Conservation (phyloP, 306 rosid species). For the Cicer chorassanicum region DNA sequence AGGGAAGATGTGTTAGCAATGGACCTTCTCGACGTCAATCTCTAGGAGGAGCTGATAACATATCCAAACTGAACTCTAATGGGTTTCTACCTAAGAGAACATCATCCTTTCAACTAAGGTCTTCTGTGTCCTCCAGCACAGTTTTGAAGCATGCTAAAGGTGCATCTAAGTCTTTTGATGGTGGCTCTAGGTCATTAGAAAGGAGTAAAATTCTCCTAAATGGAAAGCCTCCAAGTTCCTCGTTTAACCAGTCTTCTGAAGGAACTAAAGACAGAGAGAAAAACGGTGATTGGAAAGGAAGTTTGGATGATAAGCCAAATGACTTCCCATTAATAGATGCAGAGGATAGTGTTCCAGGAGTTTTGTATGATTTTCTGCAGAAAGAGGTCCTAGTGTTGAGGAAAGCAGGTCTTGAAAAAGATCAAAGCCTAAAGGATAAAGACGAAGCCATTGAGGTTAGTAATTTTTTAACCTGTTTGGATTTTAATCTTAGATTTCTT, state of each 20-base stretch:
- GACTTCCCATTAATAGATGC: slow-evolving; percentile 67
- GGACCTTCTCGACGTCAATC: slow-evolving; percentile 98
- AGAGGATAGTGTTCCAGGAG: slow-evolving; percentile 85
- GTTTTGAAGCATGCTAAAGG: slow-evolving; percentile 95
- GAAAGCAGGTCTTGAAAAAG: slow-evolving; percentile 95
- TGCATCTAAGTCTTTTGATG: slow-evolving; percentile 97
- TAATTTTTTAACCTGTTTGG: slow-evolving; percentile 33
- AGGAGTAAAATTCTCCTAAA: slow-evolving; percentile 82
- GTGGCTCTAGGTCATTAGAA: slow-evolving; percentile 93
- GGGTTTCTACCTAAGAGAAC: slow-evolving; percentile 86
- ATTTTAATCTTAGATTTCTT: slow-evolving; percentile 29
- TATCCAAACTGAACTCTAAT: slow-evolving; percentile 74
- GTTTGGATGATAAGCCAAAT: slow-evolving; percentile 76
- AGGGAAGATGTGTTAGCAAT: slow-evolving; percentile 79
- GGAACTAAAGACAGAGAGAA: slow-evolving; percentile 64
- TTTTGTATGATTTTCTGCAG: slow-evolving; percentile 89
- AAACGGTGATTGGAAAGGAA: slow-evolving; percentile 71
- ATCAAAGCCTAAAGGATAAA: slow-evolving; percentile 96
- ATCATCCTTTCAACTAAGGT: slow-evolving; percentile 70
- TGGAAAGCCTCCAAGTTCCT: slow-evolving; percentile 70
- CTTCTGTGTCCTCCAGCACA: slow-evolving; percentile 81
- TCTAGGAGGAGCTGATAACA: slow-evolving; percentile 91
- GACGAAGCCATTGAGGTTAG: slow-evolving; percentile 96
- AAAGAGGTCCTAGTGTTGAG: slow-evolving; percentile 92
- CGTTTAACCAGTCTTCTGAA: slow-evolving; percentile 83